Conservation (phyloP, 2,329 filamentous ascomycete species). For the Chalaropsis ovoidea region DNA sequence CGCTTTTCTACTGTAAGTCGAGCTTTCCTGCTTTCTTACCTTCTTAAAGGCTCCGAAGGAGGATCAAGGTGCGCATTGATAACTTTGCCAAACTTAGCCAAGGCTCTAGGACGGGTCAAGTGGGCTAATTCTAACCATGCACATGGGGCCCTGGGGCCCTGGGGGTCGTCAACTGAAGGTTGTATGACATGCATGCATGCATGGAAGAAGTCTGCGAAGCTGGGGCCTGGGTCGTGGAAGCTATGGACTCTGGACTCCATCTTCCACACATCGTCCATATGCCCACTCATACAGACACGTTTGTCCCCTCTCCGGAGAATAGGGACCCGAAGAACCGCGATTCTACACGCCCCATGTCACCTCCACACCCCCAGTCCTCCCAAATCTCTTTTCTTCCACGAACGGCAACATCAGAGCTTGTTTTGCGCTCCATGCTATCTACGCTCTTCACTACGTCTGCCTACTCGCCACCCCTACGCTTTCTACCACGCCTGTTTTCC, state of each 20-base stretch:
- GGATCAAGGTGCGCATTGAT: not conserved
- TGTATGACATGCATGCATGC: not conserved
- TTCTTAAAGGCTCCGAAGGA: not conserved
- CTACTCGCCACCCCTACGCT: not conserved
- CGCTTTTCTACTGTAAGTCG: not conserved
- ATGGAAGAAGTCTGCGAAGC: not conserved
- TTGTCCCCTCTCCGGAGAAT: too few relatives aligned
- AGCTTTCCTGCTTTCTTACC: not conserved
- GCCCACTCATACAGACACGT: too few relatives aligned
- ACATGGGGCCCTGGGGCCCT: not conserved
- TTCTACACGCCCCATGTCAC: too few relatives aligned
- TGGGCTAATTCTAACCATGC: not conserved
- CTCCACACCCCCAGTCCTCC: too few relatives aligned
- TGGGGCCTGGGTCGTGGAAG: not conserved
- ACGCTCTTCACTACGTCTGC: too few relatives aligned
- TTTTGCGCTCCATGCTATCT: not conserved
- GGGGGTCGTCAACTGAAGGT: not conserved
- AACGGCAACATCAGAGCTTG: not conserved
- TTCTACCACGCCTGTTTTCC: not conserved
- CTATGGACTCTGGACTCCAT: too few relatives aligned
- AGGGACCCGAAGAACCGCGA: too few relatives aligned
- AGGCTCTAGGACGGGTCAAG: not conserved
- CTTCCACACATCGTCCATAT: too few relatives aligned
- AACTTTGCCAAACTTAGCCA: not conserved
- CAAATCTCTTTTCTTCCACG: too few relatives aligned